These are phyloP conservation scores for Lumnitzera littorea DNA, from an alignment of 345 rosid genomes.

Conservation along the genomic window DNA sequence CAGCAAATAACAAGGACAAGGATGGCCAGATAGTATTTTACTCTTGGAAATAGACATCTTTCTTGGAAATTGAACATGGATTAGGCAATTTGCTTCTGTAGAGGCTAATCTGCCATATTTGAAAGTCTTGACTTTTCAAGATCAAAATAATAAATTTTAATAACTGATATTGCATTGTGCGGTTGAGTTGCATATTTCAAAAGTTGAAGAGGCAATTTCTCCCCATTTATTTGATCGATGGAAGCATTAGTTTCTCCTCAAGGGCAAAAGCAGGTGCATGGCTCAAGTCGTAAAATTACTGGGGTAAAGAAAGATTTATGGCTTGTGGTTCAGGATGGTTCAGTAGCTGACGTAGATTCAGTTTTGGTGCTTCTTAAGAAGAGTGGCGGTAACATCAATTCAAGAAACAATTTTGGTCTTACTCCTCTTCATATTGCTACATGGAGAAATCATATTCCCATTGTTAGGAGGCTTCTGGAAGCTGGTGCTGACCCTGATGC, in stretches of 20 bases:
- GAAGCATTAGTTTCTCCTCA: constrained; percentile 54
- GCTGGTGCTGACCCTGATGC: constrained; percentile 99
- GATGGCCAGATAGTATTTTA: constrained; percentile 1
- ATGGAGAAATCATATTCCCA: constrained; percentile 95
- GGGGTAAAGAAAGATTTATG: constrained; percentile 64
- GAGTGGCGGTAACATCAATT: constrained; percentile 66
- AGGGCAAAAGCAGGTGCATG: constrained; percentile 48
- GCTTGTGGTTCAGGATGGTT: constrained; percentile 71
- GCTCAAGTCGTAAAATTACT: constrained; percentile 33
- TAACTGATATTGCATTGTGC: background rate
- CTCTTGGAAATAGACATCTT: background rate
- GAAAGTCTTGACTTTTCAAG: no score
- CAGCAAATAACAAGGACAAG: background rate
- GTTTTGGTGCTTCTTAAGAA: constrained; percentile 66
- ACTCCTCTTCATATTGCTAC: constrained; percentile 86
- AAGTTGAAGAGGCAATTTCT: constrained; percentile 1
- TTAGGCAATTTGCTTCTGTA: constrained; percentile 5
- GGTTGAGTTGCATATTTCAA: background rate
- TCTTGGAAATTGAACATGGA: background rate
- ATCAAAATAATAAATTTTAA: no score
- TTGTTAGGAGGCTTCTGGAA: constrained; percentile 73
- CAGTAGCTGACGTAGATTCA: constrained; percentile 73
- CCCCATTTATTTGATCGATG: constrained; percentile 19
- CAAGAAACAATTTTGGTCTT: constrained; percentile 67
- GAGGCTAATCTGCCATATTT: background rate